Conservation (phyloP, 768 basidiomycete species). For the Suillus lakei region DNA sequence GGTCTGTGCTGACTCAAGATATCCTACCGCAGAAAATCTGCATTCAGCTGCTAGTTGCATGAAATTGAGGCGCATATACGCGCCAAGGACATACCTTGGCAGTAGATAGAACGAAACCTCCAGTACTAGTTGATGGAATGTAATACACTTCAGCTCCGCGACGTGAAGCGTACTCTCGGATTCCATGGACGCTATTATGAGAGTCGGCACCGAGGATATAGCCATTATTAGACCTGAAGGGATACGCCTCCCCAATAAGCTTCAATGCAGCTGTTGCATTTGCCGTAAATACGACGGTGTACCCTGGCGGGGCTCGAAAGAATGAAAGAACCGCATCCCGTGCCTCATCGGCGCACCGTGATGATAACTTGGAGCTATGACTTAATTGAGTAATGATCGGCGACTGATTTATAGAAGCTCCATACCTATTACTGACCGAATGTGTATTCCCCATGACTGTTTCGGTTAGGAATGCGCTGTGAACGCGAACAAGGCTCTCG, state of each 20-base stretch:
- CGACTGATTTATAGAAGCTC: slow-evolving; percentile 11
- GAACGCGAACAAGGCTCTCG: slow-evolving; percentile 72
- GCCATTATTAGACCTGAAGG: slow-evolving; percentile 59
- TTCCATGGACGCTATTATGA: slow-evolving; percentile 86
- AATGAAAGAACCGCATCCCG: slow-evolving; percentile 75
- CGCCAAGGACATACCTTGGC: slow-evolving; percentile 56
- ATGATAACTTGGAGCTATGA: slow-evolving; percentile 69
- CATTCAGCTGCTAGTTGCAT: not conserved
- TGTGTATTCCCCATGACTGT: slow-evolving; percentile 84
- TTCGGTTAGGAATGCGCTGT: slow-evolving; percentile 68
- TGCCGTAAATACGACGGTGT: slow-evolving; percentile 81
- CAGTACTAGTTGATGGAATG: slow-evolving; percentile 63
- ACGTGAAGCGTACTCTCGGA: slow-evolving; percentile 68
- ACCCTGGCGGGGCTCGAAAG: slow-evolving; percentile 76
- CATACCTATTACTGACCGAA: slow-evolving; percentile 78
- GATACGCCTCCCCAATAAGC: slow-evolving; percentile 81
- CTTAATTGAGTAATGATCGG: slow-evolving; percentile 2
- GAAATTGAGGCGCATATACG: slow-evolving; percentile 23
- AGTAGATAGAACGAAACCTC: slow-evolving; percentile 61
- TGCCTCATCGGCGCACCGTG: slow-evolving; percentile 69
- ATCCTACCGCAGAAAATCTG: slow-evolving; percentile 42
- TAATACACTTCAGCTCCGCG: slow-evolving; percentile 65
- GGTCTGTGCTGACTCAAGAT: slow-evolving; percentile 58
- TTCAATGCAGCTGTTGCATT: slow-evolving; percentile 84
- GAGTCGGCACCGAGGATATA: slow-evolving; percentile 78